Evolutionary conservation across 148 eudicot genomes (phyloP), one percentile per base, ranked within the genome.

Genomic region (Camellia lanceoleosa): DNA sequence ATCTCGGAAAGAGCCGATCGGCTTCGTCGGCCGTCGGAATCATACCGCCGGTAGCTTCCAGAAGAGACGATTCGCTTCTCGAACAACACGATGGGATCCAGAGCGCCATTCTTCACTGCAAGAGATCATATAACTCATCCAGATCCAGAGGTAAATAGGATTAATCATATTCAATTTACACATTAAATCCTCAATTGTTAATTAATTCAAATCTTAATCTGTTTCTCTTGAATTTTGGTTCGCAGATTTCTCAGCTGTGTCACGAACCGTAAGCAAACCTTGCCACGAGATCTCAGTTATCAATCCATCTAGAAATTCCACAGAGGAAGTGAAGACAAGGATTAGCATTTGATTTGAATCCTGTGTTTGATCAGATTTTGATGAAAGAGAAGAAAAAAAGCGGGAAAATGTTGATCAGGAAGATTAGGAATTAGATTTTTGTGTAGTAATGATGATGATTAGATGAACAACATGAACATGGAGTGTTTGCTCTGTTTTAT

Each of bases 61-160:
- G 84, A 38, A 82, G 87, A 64, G 92, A 89, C 62, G 90, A 90
- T 74, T 84, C 89, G 30, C 68, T 84, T 14, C 60, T 82, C 62
- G 85, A 82, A 64, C 91, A 84, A 64, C 80, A 89, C 19, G 89
- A 91, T 56, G 91, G 91, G 30, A 91, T 91, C 73, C 89, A 90
- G 84, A 83, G 95, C 18, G 95, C 95, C 68, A 91, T 91, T 63
- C 86, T 88, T 71, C 92, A 91, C 73, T 91, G 95, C 87, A 91
- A 90, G 68, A 82, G 80, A 38, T 91, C 92, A 0, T 86, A 82
- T 74, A 88, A 81, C 81, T 83, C 89, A 4, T 68, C 85, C 44
- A 14, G 71, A 46, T 68, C 85, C 44, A 14, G 71, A 46, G 80
- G 83, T 73, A 74, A 43, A n/a, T 59, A 12, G 38, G 38, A 30